phyloP scores from a whole-genome alignment of 2,329 filamentous ascomycete species.

The Ophiostoma sp. region DNA sequence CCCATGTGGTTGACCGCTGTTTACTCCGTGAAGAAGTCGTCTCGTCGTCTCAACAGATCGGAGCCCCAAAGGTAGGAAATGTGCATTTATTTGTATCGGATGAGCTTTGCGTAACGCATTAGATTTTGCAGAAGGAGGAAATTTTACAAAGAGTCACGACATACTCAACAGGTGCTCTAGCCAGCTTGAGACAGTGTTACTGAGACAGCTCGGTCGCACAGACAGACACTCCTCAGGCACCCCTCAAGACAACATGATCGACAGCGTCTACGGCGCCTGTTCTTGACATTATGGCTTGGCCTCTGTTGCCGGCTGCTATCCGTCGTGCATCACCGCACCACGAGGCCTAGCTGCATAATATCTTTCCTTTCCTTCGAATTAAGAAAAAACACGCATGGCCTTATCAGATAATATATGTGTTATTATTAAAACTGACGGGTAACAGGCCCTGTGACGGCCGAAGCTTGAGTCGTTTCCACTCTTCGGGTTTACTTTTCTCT shows the following conservation, averaged over 20 bases:
- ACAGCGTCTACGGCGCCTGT: neutral
- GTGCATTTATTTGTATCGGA: neutral
- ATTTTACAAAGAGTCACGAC: neutral
- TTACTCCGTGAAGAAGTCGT: neutral
- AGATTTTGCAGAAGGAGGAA: neutral
- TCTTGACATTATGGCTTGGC: neutral
- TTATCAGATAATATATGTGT: neutral
- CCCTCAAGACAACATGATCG: neutral
- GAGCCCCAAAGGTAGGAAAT: neutral
- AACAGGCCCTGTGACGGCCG: neutral
- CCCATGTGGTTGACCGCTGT: slow-evolving; percentile 6
- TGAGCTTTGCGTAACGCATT: neutral
- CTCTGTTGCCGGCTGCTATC: neutral
- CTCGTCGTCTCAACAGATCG: neutral
- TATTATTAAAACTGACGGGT: neutral
- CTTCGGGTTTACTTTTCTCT: neutral
- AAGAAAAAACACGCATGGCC: neutral
- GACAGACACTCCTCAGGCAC: neutral
- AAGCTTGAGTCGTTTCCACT: neutral
- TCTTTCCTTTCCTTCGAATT: neutral
- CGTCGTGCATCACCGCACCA: neutral
- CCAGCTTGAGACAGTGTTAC: neutral
- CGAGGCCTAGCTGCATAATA: neutral
- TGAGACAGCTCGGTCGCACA: neutral
- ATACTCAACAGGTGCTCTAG: neutral